Conservation (phyloP, 805 yeast genomes). For the Yamadazyma sp. region DNA sequence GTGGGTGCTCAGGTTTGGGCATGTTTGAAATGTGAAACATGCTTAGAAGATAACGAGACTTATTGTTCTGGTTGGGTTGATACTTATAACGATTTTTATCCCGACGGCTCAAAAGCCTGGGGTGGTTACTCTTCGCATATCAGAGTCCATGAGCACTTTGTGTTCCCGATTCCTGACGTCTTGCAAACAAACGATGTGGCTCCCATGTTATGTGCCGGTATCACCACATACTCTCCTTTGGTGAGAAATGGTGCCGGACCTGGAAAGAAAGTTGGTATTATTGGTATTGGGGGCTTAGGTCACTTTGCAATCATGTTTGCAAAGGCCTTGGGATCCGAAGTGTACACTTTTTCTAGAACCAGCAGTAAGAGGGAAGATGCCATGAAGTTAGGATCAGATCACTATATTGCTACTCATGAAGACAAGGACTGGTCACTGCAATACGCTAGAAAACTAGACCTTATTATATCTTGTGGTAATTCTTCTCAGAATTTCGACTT, state of each 20-base stretch:
- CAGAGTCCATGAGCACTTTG: constrained; percentile 44
- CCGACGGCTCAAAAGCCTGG: constrained; percentile 26
- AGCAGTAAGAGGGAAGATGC: constrained; percentile 31
- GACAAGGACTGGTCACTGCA: constrained; percentile 39
- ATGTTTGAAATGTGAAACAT: constrained; percentile 63
- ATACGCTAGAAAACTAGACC: constrained; percentile 42
- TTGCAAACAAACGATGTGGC: constrained; percentile 46
- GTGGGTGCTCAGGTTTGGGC: constrained; percentile 69
- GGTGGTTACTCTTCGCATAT: constrained; percentile 54
- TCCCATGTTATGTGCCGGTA: constrained; percentile 58
- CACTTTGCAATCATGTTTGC: constrained; percentile 62
- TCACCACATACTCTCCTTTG: constrained; percentile 54
- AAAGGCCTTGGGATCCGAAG: constrained; percentile 57
- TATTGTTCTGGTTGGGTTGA: constrained; percentile 51
- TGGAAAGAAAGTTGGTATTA: constrained; percentile 53
- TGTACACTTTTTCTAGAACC: constrained; percentile 30
- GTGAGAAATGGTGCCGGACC: constrained; percentile 37
- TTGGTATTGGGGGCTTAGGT: constrained; percentile 70
- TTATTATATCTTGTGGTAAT: constrained; percentile 54
- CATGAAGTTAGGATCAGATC: constrained; percentile 31
- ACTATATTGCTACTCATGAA: constrained; percentile 49
- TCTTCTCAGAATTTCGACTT: constrained; percentile 52
- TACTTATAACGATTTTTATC: constrained; percentile 52
- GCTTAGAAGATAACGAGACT: constrained; percentile 35
- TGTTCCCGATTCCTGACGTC: constrained; percentile 49